Evolutionary conservation across 192 early-diverging fungal genomes (phyloP), one percentile per base, ranked within the genome.

Genomic region (Coemansia sp.): DNA sequence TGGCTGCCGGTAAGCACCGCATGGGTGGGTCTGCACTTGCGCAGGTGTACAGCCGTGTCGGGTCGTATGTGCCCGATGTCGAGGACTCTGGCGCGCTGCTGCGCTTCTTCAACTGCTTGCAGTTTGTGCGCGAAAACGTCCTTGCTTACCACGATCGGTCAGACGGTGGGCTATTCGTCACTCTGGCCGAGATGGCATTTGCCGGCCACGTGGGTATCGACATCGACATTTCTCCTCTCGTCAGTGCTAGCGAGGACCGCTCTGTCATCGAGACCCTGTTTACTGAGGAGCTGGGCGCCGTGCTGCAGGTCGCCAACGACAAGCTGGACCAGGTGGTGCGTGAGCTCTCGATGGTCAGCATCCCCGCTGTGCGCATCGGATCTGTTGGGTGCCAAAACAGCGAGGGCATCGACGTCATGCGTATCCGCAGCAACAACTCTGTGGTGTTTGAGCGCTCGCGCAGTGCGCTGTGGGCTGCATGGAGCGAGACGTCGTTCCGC

Each of bases 141-240:
- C 81, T 95, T 46, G 95, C 98, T 34, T 99, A 98, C 85, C 98
- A 99, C 80, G 98, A 99, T 74, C 91, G 95, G 45, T 96, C 95
- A 4, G 98, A 99, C 84, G 98, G 98, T 67, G 98, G 98, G 46
- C 82, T 99, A 69, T 90, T 98, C 64, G 74, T 87, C 18, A 93
- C 98, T n/a, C 66, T 99, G 30, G 82, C 84, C 25, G 98, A 99
- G 76, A 99, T 99, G 98, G 85, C 84, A 26, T 96, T 99, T 86
- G 95, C 98, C 20, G 95, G 95, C 12, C 96, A 92, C 64, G 84
- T 92, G 4, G 95, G 96, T 34, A 84, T 86, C 53, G 72, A 84
- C 18, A 60, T 98, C 6, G 90, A 97, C 58, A 58, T 92, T 7
- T 46, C 79, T 6, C 49, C 85, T 0, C 62, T 89, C 28, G 37